Base-by-base conservation (phyloP, 2,329 filamentous ascomycete genomes). In the Didymellaceae sp. region DNA sequence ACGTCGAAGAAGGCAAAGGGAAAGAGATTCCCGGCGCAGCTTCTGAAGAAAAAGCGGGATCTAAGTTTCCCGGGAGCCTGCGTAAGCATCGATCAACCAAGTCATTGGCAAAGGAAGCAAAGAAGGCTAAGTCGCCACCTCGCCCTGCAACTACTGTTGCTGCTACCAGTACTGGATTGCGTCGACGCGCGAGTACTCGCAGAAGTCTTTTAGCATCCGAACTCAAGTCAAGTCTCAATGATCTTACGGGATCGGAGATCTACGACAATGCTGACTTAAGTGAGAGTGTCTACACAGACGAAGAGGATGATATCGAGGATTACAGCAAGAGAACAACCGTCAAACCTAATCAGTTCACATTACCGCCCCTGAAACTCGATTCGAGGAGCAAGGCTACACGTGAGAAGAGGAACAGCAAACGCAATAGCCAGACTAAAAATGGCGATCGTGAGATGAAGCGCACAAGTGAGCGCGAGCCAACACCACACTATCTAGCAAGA, bases 251-350 rank as follows among this genome's bases (percentile, higher is more conserved):
- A 4, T 62, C 52, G 8, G 55, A 65, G 35, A 62, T 70, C 16
- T 71, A 59, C 33, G 59, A 67, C 25, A 66, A 71, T 37, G 60
- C 55, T 1, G 68, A 70, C 18, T 48, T 66, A 33, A 70, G 65
- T 28, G 68, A 64, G 34, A 69, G 65, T 28, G 62, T 59, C 13
- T 71, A 70, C 44, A 65, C 66, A 9, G 55, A 58, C 13, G 65
- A 67, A 32, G 62, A 68, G 49, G 55, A 61, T 11, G 63, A 64
- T 28, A 65, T 69, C 26, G 58, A 63, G 34, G 61, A 66, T 22
- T 61, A 59, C 8, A 53, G 62, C 35, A 60, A 58, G 25, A 47
- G 63, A 20, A 54, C 49, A 2, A 66, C 61, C 1, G 50, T 67
- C 31, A 66, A 59, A 34, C 54, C 59, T 4, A 51, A 45, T 16